Evolutionary conservation across 208 protist species (phyloP).

Genomic region (Acanthamoeba quina): DNA sequence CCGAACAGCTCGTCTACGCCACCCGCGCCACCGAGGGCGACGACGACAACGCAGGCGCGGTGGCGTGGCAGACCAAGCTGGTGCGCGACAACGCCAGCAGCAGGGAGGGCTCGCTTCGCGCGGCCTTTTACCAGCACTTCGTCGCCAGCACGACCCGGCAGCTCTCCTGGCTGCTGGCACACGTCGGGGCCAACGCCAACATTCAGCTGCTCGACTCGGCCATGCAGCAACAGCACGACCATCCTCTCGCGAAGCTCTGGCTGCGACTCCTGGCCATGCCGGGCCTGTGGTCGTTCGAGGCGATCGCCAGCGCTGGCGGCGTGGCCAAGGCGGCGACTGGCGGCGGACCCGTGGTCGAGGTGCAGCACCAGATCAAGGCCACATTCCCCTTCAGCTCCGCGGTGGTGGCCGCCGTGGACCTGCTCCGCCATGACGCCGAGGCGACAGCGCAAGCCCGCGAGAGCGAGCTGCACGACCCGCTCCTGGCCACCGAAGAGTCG

Average conservation of each 20-base stretch:
- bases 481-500: background rate
- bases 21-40: background rate
- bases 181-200: conserved; percentile 43
- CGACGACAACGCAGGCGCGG: background rate
- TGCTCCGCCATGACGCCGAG: conserved; percentile 24
- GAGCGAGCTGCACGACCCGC: background rate
- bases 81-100: background rate
- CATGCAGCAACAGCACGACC: background rate
- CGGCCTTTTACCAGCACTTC: conserved; percentile 59
- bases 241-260: conserved; percentile 27
- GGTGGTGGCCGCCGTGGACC: background rate
- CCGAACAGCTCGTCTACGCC: conserved; percentile 29
- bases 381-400: conserved; percentile 47
- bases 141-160: background rate
- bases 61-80: background rate
- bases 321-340: background rate
- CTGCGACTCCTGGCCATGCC: conserved; percentile 3
- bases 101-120: conserved; percentile 15
- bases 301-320: background rate
- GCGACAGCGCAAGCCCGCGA: background rate
- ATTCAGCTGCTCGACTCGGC: conserved; percentile 9
- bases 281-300: conserved; percentile 25
- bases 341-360: background rate
- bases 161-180: conserved; percentile 29
- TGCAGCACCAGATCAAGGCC: conserved; percentile 33